Base-by-base conservation (phyloP, 495 filamentous ascomycete genomes). In the Xylaria telfairii region DNA sequence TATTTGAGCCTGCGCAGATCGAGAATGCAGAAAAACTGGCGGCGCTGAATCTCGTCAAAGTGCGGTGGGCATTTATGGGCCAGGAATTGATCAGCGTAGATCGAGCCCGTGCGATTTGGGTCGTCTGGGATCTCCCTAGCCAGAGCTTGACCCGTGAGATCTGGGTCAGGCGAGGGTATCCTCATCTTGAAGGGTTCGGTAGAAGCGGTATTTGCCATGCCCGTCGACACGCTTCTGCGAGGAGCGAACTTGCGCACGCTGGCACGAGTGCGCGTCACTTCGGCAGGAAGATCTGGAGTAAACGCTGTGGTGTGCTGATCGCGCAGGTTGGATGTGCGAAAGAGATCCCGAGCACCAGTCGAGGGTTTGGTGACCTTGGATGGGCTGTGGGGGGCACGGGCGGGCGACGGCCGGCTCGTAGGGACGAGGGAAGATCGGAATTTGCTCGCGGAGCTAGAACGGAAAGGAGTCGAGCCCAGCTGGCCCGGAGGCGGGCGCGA, bases 11-110 rank as follows among this genome's bases (percentile, higher is more conserved):
- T 83, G 51, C 84, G 80, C 67, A 86, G 76, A 73, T 86, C 84
- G 44, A 86, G 83, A 62, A 86, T 82, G 67, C 84, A 86, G 72
- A 85, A 86, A 70, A 85, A 86, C 81, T 85, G 84, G 63, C 81
- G 80, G 32, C 82, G 77, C 74, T 85, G 82, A 21, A 81, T 76
- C 49, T 86, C 83, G 67, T 84, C 82, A 46, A 86, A 78, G 42
- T 83, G 78, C 15, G 79, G 72, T 3, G 84, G 84, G 73, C 84
- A 86, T 69, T 82, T 82, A 59, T 84, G 80, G 3, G 81, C 80
- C 13, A 86, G 74, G 67, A 81, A 86, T 73, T 86, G 80, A 70
- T 85, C 83, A 9, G 84, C 83, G 63, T 86, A 86, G 39, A 86
- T 75, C 28, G 84, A 84, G 8, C 82, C 81, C 15, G 73, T 67